Conservation (phyloP, 2,329 filamentous ascomycete species). For the Sphaceloma murrayae region DNA sequence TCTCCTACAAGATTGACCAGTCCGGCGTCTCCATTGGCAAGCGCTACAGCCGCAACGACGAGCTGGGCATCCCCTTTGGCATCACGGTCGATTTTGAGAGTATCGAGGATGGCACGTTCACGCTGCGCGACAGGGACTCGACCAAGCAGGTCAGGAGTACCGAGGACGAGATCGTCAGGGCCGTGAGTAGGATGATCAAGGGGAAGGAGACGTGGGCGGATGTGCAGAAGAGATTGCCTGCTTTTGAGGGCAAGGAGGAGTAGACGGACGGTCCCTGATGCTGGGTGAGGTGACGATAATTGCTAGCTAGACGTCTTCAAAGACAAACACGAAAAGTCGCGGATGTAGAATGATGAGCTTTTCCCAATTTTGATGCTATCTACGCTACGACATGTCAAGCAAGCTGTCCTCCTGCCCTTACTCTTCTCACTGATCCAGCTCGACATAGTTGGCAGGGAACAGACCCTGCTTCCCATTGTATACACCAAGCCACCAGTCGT, state of each 20-base stretch:
- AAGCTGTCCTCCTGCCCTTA: background rate
- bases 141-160: constrained; percentile 82
- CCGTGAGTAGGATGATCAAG: constrained; percentile 55
- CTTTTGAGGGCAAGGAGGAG: constrained; percentile 66
- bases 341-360: background rate
- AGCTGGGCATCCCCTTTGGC: constrained; percentile 86
- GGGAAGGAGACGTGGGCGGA: constrained; percentile 60
- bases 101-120: constrained; percentile 75
- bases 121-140: constrained; percentile 80
- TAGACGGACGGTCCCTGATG: constrained; percentile 31
- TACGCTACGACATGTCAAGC: background rate
- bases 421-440: constrained; percentile 35
- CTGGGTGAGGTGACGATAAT: constrained; percentile 11
- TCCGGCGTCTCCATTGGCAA: constrained; percentile 89
- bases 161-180: constrained; percentile 68
- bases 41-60: constrained; percentile 89
- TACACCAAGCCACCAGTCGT: constrained; percentile 96
- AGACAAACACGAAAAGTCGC: too few species aligned
- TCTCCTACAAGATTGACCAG: constrained; percentile 82
- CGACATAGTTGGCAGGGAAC: constrained; percentile 54
- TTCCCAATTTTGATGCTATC: constrained; percentile 1
- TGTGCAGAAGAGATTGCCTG: constrained; percentile 66
- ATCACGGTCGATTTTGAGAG: constrained; percentile 96
- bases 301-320: background rate
- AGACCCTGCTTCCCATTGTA: constrained; percentile 71